Evolutionary conservation across 2,329 filamentous ascomycete genomes (phyloP), one percentile per base, ranked within the genome.

Genomic region (Metarhizium robertsii): DNA sequence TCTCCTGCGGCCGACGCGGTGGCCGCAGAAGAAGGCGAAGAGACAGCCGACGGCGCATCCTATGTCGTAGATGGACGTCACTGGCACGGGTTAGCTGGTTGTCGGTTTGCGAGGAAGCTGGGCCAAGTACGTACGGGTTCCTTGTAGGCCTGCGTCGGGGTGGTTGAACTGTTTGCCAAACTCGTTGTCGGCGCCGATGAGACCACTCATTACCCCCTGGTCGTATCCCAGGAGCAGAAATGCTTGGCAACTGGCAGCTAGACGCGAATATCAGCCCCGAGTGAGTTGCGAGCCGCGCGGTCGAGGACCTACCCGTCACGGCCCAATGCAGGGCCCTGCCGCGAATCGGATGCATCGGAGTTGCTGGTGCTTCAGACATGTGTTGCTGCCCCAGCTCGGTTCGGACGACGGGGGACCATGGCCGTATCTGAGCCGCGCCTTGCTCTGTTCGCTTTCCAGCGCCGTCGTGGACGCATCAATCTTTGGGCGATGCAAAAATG

Each of bases 1-100:
- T 4, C 62, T 67, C 59, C 68, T 71, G 29, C 75, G 66, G 52
- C 76, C 75, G 18, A 77, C 57, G 18, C 66, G 60, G 57, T 78
- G 67, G 53, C 75, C 66, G 53, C 75, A 59, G 55, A 72, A 66
- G 40, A 66, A 66, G 16, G 61, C 64, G 6, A 65, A 53, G 8
- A 71, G 59, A 54, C 63, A 68, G 13, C 69, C 67, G 11, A 60
- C 38, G 2, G 62, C 66, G 55, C 64, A 68, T 32, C 69, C 67
- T 43, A 71, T 70, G 56, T 71, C 66, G 58, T 70, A 71, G 6
- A 70, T 55, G 0, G 66, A 61, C 1, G 63, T 65, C 46, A 71
- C 49, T 51, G 20, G 18, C 13, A 18, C 11, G 13, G 30, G 49
- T 50, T 50, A 34, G 48, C 18, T 11, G 48, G 29, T 25, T 25